These are phyloP conservation scores for Tylopilus balloui DNA, from an alignment of 768 basidiomycete species.

Conservation along the genomic window DNA sequence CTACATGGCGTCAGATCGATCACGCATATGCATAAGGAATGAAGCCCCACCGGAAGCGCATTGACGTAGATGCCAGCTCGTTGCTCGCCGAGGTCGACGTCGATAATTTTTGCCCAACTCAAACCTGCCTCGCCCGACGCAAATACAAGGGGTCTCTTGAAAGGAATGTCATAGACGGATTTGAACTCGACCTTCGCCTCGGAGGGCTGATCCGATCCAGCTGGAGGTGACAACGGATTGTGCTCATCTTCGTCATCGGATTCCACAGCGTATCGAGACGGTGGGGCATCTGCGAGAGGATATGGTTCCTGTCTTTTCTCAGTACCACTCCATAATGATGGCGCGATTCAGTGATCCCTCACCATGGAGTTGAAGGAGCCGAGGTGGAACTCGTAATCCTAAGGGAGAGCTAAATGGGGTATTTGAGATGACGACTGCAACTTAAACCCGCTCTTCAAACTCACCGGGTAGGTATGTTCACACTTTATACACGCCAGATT, in stretches of 20 bases:
- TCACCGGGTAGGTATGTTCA: conserved; percentile 3
- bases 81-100: conserved; percentile 50
- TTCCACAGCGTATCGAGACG: conserved; percentile 59
- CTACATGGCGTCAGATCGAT: conserved; percentile 28
- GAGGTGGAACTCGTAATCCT: too few relatives aligned
- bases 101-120: conserved; percentile 47
- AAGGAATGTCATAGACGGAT: conserved; percentile 30
- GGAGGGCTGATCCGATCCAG: conserved; percentile 8
- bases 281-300: conserved; percentile 51
- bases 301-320: conserved; percentile 43
- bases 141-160: conserved; percentile 36
- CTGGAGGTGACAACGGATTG: conserved; percentile 35
- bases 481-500: not conserved
- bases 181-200: conserved; percentile 36
- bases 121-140: conserved; percentile 44
- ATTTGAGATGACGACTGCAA: not conserved
- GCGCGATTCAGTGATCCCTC: not conserved
- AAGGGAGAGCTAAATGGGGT: not conserved
- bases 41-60: conserved; percentile 38
- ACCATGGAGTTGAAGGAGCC: conserved; percentile 8
- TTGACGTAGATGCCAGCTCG: conserved; percentile 44
- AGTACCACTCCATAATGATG: not conserved
- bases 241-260: conserved; percentile 68
- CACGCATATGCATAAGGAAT: not conserved
- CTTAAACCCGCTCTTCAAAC: not conserved